phyloP scores from a whole-genome alignment of 805 yeast species.

The Blastobotrys muscicola region DNA sequence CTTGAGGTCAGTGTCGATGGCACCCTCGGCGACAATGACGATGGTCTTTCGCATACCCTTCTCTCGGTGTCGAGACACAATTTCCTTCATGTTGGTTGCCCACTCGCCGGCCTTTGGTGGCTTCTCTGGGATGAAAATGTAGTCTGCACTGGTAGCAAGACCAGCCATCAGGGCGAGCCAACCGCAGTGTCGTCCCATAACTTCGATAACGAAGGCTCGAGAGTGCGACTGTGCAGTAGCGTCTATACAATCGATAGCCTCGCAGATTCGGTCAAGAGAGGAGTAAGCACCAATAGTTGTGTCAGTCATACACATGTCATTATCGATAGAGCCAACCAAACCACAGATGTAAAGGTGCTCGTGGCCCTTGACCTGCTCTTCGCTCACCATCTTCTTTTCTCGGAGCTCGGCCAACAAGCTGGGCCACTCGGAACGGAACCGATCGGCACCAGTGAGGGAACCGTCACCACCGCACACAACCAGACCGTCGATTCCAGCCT shows the following conservation, averaged over 20 bases:
- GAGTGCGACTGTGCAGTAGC: conserved; percentile 97
- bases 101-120: conserved; percentile 70
- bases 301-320: conserved; percentile 96
- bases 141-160: conserved; percentile 92
- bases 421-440: conserved; percentile 94
- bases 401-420: conserved; percentile 66
- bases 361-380: conserved; percentile 50
- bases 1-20: conserved; percentile 68
- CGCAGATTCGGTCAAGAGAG: conserved; percentile 84
- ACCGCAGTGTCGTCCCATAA: conserved; percentile 99
- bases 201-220: conserved; percentile 95
- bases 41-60: conserved; percentile 91
- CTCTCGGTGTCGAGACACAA: conserved; percentile 68
- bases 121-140: conserved; percentile 86
- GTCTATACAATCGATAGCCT: conserved; percentile 91
- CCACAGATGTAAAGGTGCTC: conserved; percentile 81
- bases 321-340: conserved; percentile 92
- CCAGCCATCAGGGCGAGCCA: conserved; percentile 99
- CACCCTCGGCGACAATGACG: conserved; percentile 98
- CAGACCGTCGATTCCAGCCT: conserved; percentile 85
- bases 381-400: conserved; percentile 44
- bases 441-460: conserved; percentile 93
- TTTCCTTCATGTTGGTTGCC: conserved; percentile 68
- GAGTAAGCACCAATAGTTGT: conserved; percentile 95
- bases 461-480: conserved; percentile 99